Base-by-base conservation (phyloP, 495 filamentous ascomycete species). In the Immersiella caudata region DNA sequence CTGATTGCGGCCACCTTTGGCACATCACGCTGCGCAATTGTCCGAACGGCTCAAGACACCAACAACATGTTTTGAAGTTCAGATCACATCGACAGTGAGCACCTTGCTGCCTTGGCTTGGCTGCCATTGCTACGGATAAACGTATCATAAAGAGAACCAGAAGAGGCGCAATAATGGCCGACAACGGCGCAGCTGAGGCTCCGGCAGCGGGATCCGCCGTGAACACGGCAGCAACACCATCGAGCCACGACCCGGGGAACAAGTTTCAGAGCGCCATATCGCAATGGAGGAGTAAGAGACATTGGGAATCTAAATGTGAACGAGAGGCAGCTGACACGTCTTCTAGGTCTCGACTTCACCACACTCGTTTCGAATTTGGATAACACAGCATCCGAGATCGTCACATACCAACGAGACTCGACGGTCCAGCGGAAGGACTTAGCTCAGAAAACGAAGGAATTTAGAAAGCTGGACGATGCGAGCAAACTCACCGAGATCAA, bases 361-460 rank as follows among this genome's bases (percentile, higher is more conserved):
- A 88, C 85, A 61, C 89, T 97, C 55, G 87, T 97, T 69, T 91
- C 93, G 46, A 92, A 88, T 70, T 88, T 99, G 60, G 95, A 99
- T 78, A 88, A 89, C 68, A 92, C 92, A 12, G 94, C 95, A 6
- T 93, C 93, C 3, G 96, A 99, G 71, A 93, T 99, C 57, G 92
- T 98, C 51, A 81, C 90, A 50, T 90, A 93, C 73, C 95, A 99
- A 74, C 87, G 93, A 69, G 96, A 97, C 78, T 89, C 93, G 21
- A 88, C 97, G 11, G 88, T 97, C 16, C 94, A 97, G 75, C 87
- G 95, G 56, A 99, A 99, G 74, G 95, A 99, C 62, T 85, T 99
- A 20, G 95, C 95, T 18, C 94, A 97, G 78, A 98, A 97, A 82
- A 99, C 95, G 2, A 99, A 98, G 75, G 95, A 98, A 76, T 99